A percentile compares a stretch with the other conserved stretches of the same genome.
Evolutionary conservation across 441 rosid genomes (phyloP).

Genomic region (Euphorbia corollata): DNA sequence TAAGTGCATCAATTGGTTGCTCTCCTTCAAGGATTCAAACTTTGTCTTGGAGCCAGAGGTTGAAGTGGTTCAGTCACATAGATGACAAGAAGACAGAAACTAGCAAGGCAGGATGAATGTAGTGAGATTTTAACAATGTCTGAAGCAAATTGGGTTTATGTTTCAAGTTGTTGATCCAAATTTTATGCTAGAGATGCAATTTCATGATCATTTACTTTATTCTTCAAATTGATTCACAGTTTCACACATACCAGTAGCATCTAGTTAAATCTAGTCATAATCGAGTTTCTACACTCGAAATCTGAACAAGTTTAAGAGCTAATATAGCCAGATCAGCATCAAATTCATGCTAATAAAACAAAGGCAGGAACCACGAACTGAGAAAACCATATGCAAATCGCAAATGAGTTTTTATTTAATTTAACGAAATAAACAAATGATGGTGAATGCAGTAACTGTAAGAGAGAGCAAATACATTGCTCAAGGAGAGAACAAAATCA

Average conservation of each 20-base stretch:
- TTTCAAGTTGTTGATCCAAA: background rate
- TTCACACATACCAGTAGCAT: background rate
- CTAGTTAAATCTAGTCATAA: background rate
- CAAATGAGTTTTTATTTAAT: slow-evolving; percentile 20
- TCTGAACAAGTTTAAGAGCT: background rate
- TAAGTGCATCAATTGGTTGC: too few species aligned
- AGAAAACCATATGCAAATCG: background rate
- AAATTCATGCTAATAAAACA: too few species aligned
- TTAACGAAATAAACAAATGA: slow-evolving; percentile 9
- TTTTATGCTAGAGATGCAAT: background rate
- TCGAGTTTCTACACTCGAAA: background rate
- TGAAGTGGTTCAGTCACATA: too few species aligned
- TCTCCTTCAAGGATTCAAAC: too few species aligned
- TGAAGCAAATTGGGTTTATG: too few species aligned
- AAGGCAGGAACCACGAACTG: background rate
- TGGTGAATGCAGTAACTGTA: slow-evolving; percentile 18
- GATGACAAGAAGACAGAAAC: too few species aligned
- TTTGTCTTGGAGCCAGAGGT: too few species aligned
- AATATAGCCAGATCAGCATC: too few species aligned
- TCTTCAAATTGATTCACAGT: background rate
- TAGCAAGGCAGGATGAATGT: too few species aligned
- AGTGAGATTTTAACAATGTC: too few species aligned
- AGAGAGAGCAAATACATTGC: slow-evolving; percentile 12
- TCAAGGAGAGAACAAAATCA: background rate
- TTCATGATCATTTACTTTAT: background rate